Evolutionary conservation across 2,329 filamentous ascomycete genomes (phyloP), one percentile per base, ranked within the genome.

Genomic region (Ambrosiella beaveri): DNA sequence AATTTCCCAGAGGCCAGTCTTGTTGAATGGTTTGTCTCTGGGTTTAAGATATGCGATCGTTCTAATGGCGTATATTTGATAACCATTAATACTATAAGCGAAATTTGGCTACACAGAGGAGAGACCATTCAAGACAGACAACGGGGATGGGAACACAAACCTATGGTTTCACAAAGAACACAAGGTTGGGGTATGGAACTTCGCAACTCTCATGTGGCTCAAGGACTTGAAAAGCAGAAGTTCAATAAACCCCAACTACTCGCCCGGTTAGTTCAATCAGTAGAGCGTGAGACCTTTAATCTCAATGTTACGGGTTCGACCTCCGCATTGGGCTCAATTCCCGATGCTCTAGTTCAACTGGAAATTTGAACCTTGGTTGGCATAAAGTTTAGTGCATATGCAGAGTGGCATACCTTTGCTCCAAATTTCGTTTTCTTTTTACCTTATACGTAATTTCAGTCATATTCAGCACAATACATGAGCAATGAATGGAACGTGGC

Each of bases 271-370:
- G 78, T 78, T 81, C 78, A 81, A 80, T 81, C 76, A 76, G 77
- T 82, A 84, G 80, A 84, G 80, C 80, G 80, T 83, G 75, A 81
- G 80, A 82, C 80, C 83, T 80, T 78, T 78, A 78, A 70, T 70
- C 68, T 70, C 67, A 70, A 70, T 68, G 69, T 67, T 70, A 67
- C 67, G 68, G 68, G 69, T 70, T 70, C 68, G 68, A 69, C 67
- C 68, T 67, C 68, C 67, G 66, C 67, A 62, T 59, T 62, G 63
- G 63, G 63, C 60, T 63, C 62, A 61, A 62, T 58, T 62, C 61
- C 58, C 61, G 57, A 58, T 62, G 61, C 58, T 58, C 60, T 58
- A 58, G 56, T 35, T 40, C 27, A 60, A 45, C 58, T 58, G 60
- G 61, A 53, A 56, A 56, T 45, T 51, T 52, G 19, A 51, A 56